Base-by-base conservation (phyloP, 495 filamentous ascomycete species). In the Neurospora cerealis region DNA sequence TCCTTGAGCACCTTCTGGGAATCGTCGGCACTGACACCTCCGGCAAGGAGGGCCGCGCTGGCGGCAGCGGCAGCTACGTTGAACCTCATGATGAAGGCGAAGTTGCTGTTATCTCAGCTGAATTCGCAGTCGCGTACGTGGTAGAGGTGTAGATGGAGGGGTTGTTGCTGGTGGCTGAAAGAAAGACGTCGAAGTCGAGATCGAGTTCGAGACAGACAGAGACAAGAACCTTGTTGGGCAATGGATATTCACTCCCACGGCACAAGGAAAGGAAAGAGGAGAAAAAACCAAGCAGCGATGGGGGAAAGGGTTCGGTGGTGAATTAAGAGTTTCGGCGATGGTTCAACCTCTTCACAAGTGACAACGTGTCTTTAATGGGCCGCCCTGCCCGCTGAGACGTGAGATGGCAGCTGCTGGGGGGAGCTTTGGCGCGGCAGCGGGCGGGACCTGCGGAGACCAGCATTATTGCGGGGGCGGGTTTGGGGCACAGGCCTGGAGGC, bases 11-110 rank as follows among this genome's bases (percentile, higher is more conserved):
- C 84, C 79, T 89, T 87, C 78, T 92, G 90, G 74, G 87, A 78
- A 42, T 86, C 93, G 80, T 95, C 92, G 75, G 93, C 93, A 80
- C 88, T 87, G 77, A 88, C 92, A 73, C 88, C 86, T 80, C 91
- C 89, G 76, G 82, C 84, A 70, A 95, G 83, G 73, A 96, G 83
- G 77, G 90, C 89, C 75, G 91, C 90, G 79, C 91, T 89, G 77
- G 91, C 89, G 79, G 92, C 88, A 77, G 91, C 81, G 75, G 89
- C 90, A 74, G 89, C 85, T 81, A 92, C 88, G 84, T 93, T 89
- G 84, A 93, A 91, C 91, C 93, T 95, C 83, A 86, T 92, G 84
- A 72, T 81, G 80, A 69, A 39, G 40, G 71, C 70, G 41, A 70
- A 76, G 70, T 44, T 28, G 48, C 21, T 60, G 73, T 73, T 72